Conservation (phyloP, 192 early-diverging fungal genomes). For the Diversispora eburnea region DNA sequence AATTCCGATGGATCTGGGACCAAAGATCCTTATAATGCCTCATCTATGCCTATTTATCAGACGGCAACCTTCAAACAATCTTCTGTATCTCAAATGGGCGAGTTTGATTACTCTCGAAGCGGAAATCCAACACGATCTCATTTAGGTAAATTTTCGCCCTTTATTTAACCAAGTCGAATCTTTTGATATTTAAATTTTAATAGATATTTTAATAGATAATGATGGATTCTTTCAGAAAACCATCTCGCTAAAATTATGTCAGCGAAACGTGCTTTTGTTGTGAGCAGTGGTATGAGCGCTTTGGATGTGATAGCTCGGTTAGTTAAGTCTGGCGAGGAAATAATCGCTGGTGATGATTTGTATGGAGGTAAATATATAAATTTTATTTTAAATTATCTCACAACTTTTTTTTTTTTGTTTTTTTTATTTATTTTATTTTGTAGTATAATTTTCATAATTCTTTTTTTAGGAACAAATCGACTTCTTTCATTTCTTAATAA, state of each 20-base stretch:
- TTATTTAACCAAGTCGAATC: neutral
- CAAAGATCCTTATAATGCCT: slow-evolving; percentile 84
- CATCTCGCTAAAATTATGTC: slow-evolving; percentile 95
- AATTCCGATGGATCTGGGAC: slow-evolving; percentile 57
- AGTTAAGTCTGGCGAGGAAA: slow-evolving; percentile 82
- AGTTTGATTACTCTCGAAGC: slow-evolving; percentile 94
- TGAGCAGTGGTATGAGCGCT: slow-evolving; percentile 90
- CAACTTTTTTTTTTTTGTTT: neutral
- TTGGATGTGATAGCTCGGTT: slow-evolving; percentile 89
- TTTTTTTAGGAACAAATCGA: slow-evolving; percentile 75
- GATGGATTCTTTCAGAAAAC: slow-evolving; percentile 52
- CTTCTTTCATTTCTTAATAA: slow-evolving; percentile 80
- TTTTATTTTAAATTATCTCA: too few relatives aligned
- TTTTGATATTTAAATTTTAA: neutral
- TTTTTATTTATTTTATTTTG: slow-evolving; percentile 31
- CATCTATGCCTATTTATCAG: slow-evolving; percentile 96
- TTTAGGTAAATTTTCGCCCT: slow-evolving; percentile 50
- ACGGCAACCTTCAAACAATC: slow-evolving; percentile 95
- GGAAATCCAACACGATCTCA: slow-evolving; percentile 97
- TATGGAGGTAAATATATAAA: slow-evolving; percentile 71
- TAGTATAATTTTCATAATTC: slow-evolving; percentile 1
- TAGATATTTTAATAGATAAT: neutral
- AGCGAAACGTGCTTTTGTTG: slow-evolving; percentile 79
- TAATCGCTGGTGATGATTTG: slow-evolving; percentile 93
- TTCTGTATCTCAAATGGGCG: slow-evolving; percentile 74